Evolutionary conservation across 2,329 filamentous ascomycete species (phyloP), one percentile per base, ranked within the genome.

Genomic region (Alternaria angustiovoidea): DNA sequence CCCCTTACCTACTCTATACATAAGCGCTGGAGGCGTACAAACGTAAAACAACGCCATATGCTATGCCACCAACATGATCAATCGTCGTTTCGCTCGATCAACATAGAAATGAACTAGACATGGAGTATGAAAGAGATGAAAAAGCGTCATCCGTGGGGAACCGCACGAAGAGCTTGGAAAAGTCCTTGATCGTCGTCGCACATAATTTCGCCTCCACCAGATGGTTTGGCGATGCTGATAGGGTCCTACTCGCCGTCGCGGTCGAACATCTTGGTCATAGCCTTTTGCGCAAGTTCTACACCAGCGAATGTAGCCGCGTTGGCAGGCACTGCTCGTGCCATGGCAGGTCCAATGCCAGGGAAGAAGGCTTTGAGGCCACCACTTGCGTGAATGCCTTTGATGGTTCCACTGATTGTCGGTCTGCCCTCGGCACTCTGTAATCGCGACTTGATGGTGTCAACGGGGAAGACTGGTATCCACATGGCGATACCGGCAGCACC

Each of bases 391-490:
- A 99, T 84, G 55, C 93, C 88, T 66, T 87, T 86, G 52, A 99
- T 87, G 32, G 95, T 92, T 7, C 91, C 89, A 16, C 89, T 86
- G 52, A 99, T 88, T 0, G 91, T 92, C 51, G 93, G 89, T 69
- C 90, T 90, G 49, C 93, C 93, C 74, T 95, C 91, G 42, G 93
- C 93, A 43, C 92, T 96, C 85, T 99, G 95, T 77, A 99, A 82
- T 38, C 94, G 86, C 65, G 90, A 94, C 87, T 99, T 99, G 82
- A 99, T 89, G 0, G 95, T 99, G 76, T 99, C 95, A 66, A 99
- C 87, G 22, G 95, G 95, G 87, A 99, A 99, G 42, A 99, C 94
- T 54, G 95, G 94, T 69, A 97, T 95, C 95, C 95, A 99, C 95
- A 99, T 99, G 64, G 95, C 95, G 26, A 99, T 88, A 75, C 95